phyloP scores from a whole-genome alignment of 495 filamentous ascomycete species.

The Evansstolkia leycettana region DNA sequence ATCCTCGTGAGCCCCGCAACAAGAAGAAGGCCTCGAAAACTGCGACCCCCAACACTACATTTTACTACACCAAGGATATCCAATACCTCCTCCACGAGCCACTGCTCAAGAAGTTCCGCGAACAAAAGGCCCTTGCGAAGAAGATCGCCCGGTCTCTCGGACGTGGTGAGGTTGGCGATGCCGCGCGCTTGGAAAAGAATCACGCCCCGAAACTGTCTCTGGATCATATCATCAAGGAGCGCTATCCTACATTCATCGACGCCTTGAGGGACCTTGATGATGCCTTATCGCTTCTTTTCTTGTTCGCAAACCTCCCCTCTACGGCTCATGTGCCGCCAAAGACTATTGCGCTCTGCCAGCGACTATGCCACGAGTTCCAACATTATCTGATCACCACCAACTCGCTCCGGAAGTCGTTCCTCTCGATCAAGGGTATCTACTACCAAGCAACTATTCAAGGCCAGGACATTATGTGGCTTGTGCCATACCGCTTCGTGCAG shows the following conservation, averaged over 20 bases:
- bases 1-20: slow-evolving; percentile 88
- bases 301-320: slow-evolving; percentile 93
- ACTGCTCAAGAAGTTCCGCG: slow-evolving; percentile 87
- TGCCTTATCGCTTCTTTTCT: slow-evolving; percentile 90
- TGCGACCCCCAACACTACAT: slow-evolving; percentile 79
- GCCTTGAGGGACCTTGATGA: slow-evolving; percentile 92
- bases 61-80: slow-evolving; percentile 98
- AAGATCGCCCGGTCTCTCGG: slow-evolving; percentile 90
- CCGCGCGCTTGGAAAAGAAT: slow-evolving; percentile 70
- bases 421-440: slow-evolving; percentile 98
- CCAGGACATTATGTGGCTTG: slow-evolving; percentile 96
- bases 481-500: slow-evolving; percentile 95
- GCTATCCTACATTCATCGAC: slow-evolving; percentile 94
- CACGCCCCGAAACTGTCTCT: slow-evolving; percentile 76
- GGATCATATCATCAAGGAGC: slow-evolving; percentile 94
- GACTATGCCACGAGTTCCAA: slow-evolving; percentile 85
- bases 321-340: slow-evolving; percentile 77
- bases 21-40: slow-evolving; percentile 95
- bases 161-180: slow-evolving; percentile 80
- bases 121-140: slow-evolving; percentile 91
- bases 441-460: slow-evolving; percentile 97
- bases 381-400: slow-evolving; percentile 91
- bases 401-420: slow-evolving; percentile 84
- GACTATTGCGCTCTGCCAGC: slow-evolving; percentile 85
- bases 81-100: slow-evolving; percentile 97